Percentiles rank a stretch among this genome's conserved stretches.
These are phyloP conservation scores for Sophora flavescens DNA, from an alignment of 306 rosid genomes.

Conservation along the genomic window DNA sequence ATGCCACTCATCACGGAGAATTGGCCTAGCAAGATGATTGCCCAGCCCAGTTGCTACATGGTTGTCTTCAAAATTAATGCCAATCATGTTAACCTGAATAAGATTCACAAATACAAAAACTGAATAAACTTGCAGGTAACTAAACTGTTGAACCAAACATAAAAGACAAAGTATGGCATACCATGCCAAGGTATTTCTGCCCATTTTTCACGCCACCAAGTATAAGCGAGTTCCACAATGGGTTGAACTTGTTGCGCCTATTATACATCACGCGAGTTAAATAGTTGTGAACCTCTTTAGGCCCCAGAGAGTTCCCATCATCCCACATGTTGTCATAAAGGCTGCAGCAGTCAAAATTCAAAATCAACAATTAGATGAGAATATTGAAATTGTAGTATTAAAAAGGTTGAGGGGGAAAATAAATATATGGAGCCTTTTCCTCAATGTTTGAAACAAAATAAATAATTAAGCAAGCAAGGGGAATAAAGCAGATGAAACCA, in stretches of 20 bases:
- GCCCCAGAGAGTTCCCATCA: constrained; percentile 61
- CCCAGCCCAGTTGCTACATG: constrained; percentile 98
- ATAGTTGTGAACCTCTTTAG: constrained; percentile 63
- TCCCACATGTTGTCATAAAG: constrained; percentile 85
- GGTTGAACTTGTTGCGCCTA: constrained; percentile 62
- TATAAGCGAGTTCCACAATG: constrained; percentile 60
- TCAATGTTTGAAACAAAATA: neutral
- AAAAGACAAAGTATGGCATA: constrained; percentile 45
- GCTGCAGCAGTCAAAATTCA: constrained; percentile 58
- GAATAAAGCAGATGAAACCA: constrained; percentile 24
- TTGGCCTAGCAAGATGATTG: constrained; percentile 96
- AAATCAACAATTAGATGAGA: constrained; percentile 40
- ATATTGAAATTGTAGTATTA: constrained; percentile 26
- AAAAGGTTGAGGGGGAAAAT: neutral
- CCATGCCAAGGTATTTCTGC: constrained; percentile 68
- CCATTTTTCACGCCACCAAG: constrained; percentile 60
- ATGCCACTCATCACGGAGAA: constrained; percentile 98
- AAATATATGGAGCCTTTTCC: neutral
- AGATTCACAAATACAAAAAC: constrained; percentile 12
- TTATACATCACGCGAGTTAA: constrained; percentile 58
- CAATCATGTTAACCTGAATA: constrained; percentile 92
- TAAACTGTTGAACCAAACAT: constrained; percentile 14
- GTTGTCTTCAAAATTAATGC: constrained; percentile 82
- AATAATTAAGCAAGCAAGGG: neutral
- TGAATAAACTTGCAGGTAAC: constrained; percentile 28